Conservation (phyloP, 805 yeast genomes). For the Crinitomyces ghanaensis region DNA sequence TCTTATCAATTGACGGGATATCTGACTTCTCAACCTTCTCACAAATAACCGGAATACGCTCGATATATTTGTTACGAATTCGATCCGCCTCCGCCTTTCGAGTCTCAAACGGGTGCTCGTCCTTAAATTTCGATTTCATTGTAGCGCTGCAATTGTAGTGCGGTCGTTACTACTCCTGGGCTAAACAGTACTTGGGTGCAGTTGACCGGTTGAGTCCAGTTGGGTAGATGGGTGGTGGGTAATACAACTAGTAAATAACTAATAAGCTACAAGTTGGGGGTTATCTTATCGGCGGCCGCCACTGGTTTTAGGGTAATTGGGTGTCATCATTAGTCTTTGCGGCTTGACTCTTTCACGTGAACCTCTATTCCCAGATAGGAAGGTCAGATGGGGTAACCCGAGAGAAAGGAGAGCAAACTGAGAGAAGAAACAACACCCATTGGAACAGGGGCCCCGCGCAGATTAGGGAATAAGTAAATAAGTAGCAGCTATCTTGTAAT, state of each 20-base stretch:
- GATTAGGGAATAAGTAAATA: no score
- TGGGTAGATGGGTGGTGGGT: not conserved
- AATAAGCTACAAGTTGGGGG: not conserved
- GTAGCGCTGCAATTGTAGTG: conserved; percentile 9
- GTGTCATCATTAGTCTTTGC: no score
- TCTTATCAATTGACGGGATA: conserved; percentile 91
- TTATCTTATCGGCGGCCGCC: not conserved
- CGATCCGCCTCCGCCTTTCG: conserved; percentile 92
- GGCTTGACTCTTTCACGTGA: no score
- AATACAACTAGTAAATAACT: not conserved
- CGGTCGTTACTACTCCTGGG: no score
- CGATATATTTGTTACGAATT: conserved; percentile 76
- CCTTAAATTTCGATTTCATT: conserved; percentile 90
- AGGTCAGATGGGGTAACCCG: no score
- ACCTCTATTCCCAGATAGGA: no score
- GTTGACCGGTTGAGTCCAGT: no score
- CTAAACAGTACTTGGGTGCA: no score
- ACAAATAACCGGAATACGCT: conserved; percentile 93
- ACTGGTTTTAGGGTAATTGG: conserved; percentile 1
- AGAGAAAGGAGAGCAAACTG: no score
- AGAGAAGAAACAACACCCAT: no score
- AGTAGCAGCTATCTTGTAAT: no score
- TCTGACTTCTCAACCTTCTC: conserved; percentile 96
- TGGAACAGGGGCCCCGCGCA: no score
- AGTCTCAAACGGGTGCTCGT: conserved; percentile 91